Evolutionary conservation across 2,329 filamentous ascomycete genomes (phyloP).

Genomic region (Aspergillus fischeri): DNA sequence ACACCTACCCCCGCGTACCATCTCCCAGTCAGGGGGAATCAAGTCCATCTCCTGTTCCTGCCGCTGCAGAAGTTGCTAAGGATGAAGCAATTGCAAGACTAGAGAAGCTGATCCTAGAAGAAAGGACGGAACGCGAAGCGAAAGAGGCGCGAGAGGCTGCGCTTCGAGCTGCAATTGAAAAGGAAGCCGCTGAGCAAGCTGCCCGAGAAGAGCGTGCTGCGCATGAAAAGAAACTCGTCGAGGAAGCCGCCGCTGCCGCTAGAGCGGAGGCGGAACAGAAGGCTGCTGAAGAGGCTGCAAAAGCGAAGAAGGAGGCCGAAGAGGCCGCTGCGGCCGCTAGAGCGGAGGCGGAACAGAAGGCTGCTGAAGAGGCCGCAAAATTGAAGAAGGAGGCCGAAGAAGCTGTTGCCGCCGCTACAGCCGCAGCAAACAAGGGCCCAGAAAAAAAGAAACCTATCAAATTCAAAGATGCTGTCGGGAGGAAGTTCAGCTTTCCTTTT

Average conservation of each 20-base stretch:
- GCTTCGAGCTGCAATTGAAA: slow-evolving; percentile 45
- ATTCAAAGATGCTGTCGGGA: slow-evolving; percentile 86
- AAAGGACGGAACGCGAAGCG: slow-evolving; percentile 39
- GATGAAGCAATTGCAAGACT: slow-evolving; percentile 59
- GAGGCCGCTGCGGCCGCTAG: slow-evolving; percentile 37
- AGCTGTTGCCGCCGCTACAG: slow-evolving; percentile 30
- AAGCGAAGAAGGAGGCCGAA: slow-evolving; percentile 44
- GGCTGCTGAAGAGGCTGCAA: slow-evolving; percentile 46
- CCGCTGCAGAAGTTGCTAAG: slow-evolving; percentile 48
- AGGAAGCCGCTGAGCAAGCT: slow-evolving; percentile 44
- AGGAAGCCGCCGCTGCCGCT: slow-evolving; percentile 45
- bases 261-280: slow-evolving; percentile 46
- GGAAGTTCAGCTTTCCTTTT: slow-evolving; percentile 91
- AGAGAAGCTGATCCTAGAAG: slow-evolving; percentile 52
- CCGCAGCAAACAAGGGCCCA: slow-evolving; percentile 38
- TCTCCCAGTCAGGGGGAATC: slow-evolving; percentile 29
- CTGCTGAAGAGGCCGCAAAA: neutral
- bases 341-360: slow-evolving; percentile 34
- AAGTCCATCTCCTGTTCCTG: slow-evolving; percentile 23
- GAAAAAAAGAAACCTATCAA: slow-evolving; percentile 69
- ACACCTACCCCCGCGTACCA: slow-evolving; percentile 32
- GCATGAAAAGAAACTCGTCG: slow-evolving; percentile 40
- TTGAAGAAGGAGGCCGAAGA: slow-evolving; percentile 25
- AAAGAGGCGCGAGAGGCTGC: slow-evolving; percentile 36
- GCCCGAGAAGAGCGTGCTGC: slow-evolving; percentile 34